Conservation (phyloP, 2,329 filamentous ascomycete species). For the Penicillium sp. region DNA sequence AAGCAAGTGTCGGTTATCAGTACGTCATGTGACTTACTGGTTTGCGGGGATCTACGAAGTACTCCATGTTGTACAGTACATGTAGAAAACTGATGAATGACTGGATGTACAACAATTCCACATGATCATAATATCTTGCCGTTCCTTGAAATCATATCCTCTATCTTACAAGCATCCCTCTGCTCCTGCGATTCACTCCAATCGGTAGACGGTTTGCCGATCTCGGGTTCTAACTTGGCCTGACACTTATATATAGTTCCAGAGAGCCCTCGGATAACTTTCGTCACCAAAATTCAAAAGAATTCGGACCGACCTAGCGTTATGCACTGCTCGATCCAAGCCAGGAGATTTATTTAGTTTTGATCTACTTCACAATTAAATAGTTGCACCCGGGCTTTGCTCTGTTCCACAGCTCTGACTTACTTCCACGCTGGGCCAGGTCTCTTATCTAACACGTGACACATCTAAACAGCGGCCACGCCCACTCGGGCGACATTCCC, state of each 20-base stretch:
- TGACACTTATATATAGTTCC: no score
- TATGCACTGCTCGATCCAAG: no score
- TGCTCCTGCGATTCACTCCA: no score
- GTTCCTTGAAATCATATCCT: no score
- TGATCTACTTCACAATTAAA: background rate
- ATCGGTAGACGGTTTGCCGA: no score
- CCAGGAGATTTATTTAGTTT: background rate
- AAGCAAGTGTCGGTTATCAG: conserved; percentile 20
- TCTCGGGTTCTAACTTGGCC: no score
- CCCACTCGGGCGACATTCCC: conserved; percentile 1
- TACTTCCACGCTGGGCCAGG: background rate
- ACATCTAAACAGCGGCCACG: conserved; percentile 7
- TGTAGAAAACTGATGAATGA: background rate
- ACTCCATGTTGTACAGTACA: background rate
- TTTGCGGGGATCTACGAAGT: conserved; percentile 14
- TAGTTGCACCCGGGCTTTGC: no score
- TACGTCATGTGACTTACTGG: conserved; percentile 18
- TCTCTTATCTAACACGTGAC: conserved; percentile 23
- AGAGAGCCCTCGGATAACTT: no score
- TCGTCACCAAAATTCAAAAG: no score
- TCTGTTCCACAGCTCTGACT: background rate
- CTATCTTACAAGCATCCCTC: no score
- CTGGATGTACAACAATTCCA: background rate
- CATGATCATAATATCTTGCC: no score
- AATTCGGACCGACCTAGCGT: no score